Conservation (phyloP, 352 stramenopile species). For the Globisporangium rhizosaccharum region DNA sequence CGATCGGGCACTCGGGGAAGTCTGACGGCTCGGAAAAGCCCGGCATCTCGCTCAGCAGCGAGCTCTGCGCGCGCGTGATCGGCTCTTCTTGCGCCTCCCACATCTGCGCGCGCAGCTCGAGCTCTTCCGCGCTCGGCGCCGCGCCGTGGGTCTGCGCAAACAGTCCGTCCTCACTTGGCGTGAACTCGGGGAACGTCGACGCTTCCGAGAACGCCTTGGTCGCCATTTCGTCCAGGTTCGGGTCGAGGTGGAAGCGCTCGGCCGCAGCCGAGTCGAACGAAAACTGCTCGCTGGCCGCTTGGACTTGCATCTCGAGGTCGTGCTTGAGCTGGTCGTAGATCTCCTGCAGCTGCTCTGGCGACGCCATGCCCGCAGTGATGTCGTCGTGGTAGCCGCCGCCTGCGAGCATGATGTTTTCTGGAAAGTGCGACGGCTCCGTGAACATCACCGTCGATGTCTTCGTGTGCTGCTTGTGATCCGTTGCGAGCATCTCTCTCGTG, state of each 20-base stretch:
- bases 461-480: slow-evolving; percentile 2
- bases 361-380: slow-evolving; percentile 6
- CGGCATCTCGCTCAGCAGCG: not conserved
- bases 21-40: too few species aligned
- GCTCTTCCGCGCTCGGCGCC: slow-evolving; percentile 1
- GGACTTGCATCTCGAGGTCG: slow-evolving; percentile 16
- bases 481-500: slow-evolving; percentile 26
- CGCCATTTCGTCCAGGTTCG: slow-evolving; percentile 40
- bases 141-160: slow-evolving; percentile 20
- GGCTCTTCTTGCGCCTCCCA: slow-evolving; percentile 2
- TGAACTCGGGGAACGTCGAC: slow-evolving; percentile 59
- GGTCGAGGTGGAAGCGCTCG: slow-evolving; percentile 23
- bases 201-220: slow-evolving; percentile 48
- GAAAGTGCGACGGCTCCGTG: slow-evolving; percentile 28
- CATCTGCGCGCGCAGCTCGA: not conserved
- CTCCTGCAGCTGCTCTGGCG: slow-evolving; percentile 15
- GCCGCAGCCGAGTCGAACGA: slow-evolving; percentile 16
- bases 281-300: not conserved
- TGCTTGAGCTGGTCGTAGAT: slow-evolving; percentile 19
- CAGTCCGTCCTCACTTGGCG: slow-evolving; percentile 44
- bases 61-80: slow-evolving; percentile 26
- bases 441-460: slow-evolving; percentile 6
- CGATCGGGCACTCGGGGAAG: slow-evolving; percentile 23
- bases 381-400: slow-evolving; percentile 29
- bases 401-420: slow-evolving; percentile 21